These are phyloP conservation scores for Cicer yamashitae DNA, from an alignment of 306 rosid genomes.

Conservation along the genomic window DNA sequence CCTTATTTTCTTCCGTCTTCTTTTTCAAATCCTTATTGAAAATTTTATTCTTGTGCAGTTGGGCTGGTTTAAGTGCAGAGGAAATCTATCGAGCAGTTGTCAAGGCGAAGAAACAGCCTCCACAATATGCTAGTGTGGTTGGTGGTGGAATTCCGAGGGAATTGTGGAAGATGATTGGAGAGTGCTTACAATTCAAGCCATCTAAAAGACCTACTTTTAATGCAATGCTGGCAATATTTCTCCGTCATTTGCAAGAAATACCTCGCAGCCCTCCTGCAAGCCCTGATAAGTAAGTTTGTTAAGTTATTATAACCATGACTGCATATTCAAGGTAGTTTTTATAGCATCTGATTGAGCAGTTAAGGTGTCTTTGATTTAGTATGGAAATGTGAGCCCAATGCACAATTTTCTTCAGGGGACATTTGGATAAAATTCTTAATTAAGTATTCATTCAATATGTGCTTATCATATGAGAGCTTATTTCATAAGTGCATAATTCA, in stretches of 20 bases:
- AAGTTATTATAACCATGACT: slow-evolving; percentile 39
- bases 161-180: slow-evolving; percentile 99
- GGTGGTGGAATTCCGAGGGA: slow-evolving; percentile 99
- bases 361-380: slow-evolving; percentile 27
- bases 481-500: not conserved
- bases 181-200: slow-evolving; percentile 95
- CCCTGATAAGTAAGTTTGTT: slow-evolving; percentile 85
- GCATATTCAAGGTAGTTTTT: slow-evolving; percentile 36
- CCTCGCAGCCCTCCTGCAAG: slow-evolving; percentile 94
- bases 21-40: slow-evolving; percentile 43
- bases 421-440: slow-evolving; percentile 2
- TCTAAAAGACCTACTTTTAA: slow-evolving; percentile 86
- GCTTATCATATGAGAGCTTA: slow-evolving; percentile 6
- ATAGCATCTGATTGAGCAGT: slow-evolving; percentile 35
- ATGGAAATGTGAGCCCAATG: slow-evolving; percentile 35
- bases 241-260: slow-evolving; percentile 93
- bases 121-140: slow-evolving; percentile 96
- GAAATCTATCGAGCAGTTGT: slow-evolving; percentile 89
- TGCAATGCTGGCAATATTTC: slow-evolving; percentile 87
- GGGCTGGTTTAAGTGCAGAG: slow-evolving; percentile 93
- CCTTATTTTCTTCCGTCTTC: slow-evolving; percentile 36
- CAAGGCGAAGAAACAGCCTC: slow-evolving; percentile 85
- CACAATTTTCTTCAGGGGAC: slow-evolving; percentile 7
- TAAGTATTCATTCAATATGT: not conserved
- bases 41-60: slow-evolving; percentile 68